Evolutionary conservation across 306 rosid species (phyloP).

Genomic region (Vigna reflexopilosa): DNA sequence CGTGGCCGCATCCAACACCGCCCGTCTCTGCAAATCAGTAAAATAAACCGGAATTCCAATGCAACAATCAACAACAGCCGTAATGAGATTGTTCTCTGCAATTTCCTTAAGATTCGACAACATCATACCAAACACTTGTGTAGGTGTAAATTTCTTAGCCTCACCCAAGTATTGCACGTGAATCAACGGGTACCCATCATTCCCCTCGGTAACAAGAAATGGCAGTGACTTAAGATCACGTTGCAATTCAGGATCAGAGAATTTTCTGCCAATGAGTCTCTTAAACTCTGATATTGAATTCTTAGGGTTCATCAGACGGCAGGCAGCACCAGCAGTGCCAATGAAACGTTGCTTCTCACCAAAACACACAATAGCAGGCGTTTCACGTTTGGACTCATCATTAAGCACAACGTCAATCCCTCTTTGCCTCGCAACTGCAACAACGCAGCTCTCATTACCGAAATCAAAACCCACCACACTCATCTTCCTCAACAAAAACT

Average conservation of each 20-base stretch:
- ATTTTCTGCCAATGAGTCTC: conserved; percentile 73
- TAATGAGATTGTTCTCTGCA: conserved; percentile 76
- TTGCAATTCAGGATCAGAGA: conserved; percentile 83
- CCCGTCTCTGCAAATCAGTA: conserved; percentile 94
- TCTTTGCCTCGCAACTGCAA: conserved; percentile 93
- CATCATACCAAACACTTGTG: conserved; percentile 87
- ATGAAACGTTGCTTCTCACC: conserved; percentile 95
- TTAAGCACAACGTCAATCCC: conserved; percentile 97
- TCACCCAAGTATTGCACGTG: conserved; percentile 81
- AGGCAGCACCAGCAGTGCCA: conserved; percentile 97
- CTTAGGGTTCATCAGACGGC: conserved; percentile 93
- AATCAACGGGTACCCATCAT: conserved; percentile 85
- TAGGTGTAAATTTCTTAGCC: conserved; percentile 66
- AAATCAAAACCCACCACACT: conserved; percentile 99
- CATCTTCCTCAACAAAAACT: conserved; percentile 54
- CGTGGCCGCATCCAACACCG: conserved; percentile 85
- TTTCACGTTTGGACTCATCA: conserved; percentile 94
- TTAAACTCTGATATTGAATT: conserved; percentile 85
- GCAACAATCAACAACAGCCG: conserved; percentile 89
- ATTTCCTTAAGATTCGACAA: conserved; percentile 77
- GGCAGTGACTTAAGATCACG: conserved; percentile 77
- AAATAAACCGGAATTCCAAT: conserved; percentile 93
- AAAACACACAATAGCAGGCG: conserved; percentile 89
- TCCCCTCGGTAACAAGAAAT: conserved; percentile 68
- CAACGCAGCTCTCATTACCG: conserved; percentile 94